phyloP scores from a whole-genome alignment of 371 early-diverging fungal genomes.

The Syncephalastrum monosporum region DNA sequence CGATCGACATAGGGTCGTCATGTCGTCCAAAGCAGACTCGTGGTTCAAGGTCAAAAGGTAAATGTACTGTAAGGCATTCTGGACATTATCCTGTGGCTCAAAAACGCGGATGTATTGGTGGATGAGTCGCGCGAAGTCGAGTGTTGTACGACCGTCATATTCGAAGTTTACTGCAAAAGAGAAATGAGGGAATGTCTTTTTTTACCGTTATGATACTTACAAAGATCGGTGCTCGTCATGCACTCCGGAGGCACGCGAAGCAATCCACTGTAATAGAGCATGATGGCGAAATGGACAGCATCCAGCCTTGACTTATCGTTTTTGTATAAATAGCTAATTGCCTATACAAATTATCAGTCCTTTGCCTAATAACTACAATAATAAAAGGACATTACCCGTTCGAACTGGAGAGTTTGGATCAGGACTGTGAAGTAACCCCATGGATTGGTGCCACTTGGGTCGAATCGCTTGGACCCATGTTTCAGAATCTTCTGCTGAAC shows the following conservation, averaged over 20 bases:
- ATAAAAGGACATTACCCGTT: conserved; percentile 47
- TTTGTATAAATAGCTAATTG: conserved; percentile 68
- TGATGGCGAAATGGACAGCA: conserved; percentile 89
- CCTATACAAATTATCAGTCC: conserved; percentile 35
- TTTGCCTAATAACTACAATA: background rate
- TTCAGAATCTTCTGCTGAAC: conserved; percentile 61
- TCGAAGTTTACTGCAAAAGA: conserved; percentile 22
- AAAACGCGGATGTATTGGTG: conserved; percentile 54
- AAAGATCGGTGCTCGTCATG: conserved; percentile 21
- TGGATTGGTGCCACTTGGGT: conserved; percentile 66
- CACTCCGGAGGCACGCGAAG: conserved; percentile 66
- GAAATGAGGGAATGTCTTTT: background rate
- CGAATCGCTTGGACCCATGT: conserved; percentile 72
- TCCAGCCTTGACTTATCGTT: conserved; percentile 66
- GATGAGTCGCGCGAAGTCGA: conserved; percentile 66
- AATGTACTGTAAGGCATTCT: conserved; percentile 67
- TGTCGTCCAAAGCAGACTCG: conserved; percentile 30
- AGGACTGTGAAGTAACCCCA: conserved; percentile 82
- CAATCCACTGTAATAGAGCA: conserved; percentile 74
- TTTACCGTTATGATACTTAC: conserved; percentile 22
- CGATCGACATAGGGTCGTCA: conserved; percentile 36
- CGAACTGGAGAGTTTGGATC: conserved; percentile 85
- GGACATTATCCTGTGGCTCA: conserved; percentile 37
- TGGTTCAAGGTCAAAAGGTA: conserved; percentile 61
- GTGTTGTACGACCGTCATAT: conserved; percentile 28